Evolutionary conservation across 2,329 filamentous ascomycete species (phyloP).

Genomic region (Colletotrichum melonis): DNA sequence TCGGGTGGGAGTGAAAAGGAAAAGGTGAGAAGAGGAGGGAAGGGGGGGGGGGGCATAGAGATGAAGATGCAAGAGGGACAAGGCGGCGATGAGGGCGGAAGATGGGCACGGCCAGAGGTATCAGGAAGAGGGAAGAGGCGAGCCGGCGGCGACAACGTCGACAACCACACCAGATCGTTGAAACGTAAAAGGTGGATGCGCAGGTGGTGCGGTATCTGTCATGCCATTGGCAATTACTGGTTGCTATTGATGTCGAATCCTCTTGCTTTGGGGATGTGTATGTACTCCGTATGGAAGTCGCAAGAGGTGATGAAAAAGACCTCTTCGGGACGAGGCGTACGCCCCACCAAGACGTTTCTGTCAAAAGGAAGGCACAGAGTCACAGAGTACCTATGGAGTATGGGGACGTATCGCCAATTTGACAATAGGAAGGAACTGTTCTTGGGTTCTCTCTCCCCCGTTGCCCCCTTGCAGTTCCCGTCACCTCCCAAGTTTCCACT

Average conservation of each 20-base stretch:
- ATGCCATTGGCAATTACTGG: not conserved
- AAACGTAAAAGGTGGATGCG: not conserved
- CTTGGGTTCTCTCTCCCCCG: too few relatives aligned
- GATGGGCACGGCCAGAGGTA: conserved; percentile 2
- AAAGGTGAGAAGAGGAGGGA: not conserved
- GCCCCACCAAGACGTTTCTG: not conserved
- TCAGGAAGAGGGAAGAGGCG: not conserved
- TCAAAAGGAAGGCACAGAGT: not conserved
- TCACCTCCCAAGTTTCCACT: too few relatives aligned
- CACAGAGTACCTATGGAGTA: too few relatives aligned
- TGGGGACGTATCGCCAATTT: not conserved
- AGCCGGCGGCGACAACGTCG: not conserved
- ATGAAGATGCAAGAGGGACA: not conserved
- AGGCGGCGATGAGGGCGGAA: conserved; percentile 10
- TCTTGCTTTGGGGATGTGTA: too few relatives aligned
- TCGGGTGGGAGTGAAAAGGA: not conserved
- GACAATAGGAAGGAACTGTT: too few relatives aligned
- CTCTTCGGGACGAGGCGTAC: not conserved
- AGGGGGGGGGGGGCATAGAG: not conserved
- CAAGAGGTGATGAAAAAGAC: not conserved
- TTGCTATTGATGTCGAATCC: not conserved
- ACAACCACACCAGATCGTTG: not conserved
- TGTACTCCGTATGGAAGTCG: not conserved
- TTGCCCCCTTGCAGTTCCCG: too few relatives aligned
- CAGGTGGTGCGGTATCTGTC: not conserved